A percentile compares a stretch with the other conserved stretches of the same genome.
phyloP scores from a whole-genome alignment of 352 stramenopile genomes.

The Phytophthora ohioensis region DNA sequence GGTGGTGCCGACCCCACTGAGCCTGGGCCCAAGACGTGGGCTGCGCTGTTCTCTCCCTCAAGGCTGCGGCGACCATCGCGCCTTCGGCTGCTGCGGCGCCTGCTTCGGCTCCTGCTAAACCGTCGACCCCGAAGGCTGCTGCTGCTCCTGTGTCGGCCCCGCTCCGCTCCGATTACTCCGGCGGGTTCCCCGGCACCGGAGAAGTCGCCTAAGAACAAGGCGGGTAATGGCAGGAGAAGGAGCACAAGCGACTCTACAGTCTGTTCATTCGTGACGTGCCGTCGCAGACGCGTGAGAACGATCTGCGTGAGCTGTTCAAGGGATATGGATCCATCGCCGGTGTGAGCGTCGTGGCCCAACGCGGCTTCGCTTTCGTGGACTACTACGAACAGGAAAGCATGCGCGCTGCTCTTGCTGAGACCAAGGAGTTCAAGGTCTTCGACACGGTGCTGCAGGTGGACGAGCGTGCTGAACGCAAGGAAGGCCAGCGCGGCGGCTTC shows the following conservation, averaged over 20 bases:
- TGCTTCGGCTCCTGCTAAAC: constrained; percentile 50
- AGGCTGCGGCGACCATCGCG: constrained; percentile 30
- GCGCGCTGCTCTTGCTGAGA: constrained; percentile 73
- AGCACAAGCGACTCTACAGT: constrained; percentile 58
- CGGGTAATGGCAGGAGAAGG: constrained; percentile 44
- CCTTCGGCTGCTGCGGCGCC: constrained; percentile 27
- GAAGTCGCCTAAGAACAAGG: constrained; percentile 64
- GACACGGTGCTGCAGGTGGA: constrained; percentile 83
- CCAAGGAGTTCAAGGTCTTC: constrained; percentile 72
- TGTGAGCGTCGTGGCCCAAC: constrained; percentile 63
- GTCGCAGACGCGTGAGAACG: constrained; percentile 71
- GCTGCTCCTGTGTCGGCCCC: constrained; percentile 16
- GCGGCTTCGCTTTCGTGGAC: constrained; percentile 88
- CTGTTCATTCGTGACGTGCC: constrained; percentile 86
- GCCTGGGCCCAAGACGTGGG: constrained; percentile 46
- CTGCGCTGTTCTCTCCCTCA: constrained; percentile 35
- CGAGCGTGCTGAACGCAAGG: constrained; percentile 81
- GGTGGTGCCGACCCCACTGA: constrained; percentile 35
- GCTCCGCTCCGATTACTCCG: constrained; percentile 34
- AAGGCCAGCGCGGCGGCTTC: constrained; percentile 65
- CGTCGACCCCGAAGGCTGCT: constrained; percentile 59
- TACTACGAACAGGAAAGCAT: constrained; percentile 83
- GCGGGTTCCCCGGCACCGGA: constrained; percentile 21
- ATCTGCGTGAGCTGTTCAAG: constrained; percentile 86
- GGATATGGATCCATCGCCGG: constrained; percentile 77